phyloP scores from a whole-genome alignment of 2,329 filamentous ascomycete genomes.

The Stagonosporopsis vannaccii region DNA sequence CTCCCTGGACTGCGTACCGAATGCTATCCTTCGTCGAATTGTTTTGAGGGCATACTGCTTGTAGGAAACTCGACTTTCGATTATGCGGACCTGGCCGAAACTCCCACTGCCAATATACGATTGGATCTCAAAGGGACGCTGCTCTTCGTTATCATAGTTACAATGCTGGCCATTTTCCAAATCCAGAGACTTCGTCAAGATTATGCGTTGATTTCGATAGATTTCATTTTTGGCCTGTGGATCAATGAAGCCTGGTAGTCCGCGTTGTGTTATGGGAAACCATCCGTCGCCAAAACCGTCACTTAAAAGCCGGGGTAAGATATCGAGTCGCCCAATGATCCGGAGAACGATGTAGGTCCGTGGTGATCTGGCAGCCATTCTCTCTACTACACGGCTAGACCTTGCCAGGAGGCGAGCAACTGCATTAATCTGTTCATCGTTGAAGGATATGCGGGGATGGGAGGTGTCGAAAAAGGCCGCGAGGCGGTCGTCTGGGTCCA shows the following conservation, averaged over 20 bases:
- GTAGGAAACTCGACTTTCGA: slow-evolving; percentile 33
- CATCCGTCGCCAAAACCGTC: slow-evolving; percentile 35
- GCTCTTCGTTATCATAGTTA: slow-evolving; percentile 29
- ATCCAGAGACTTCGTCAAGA: slow-evolving; percentile 26
- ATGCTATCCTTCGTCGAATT: slow-evolving; percentile 24
- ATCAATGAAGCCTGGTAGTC: slow-evolving; percentile 29
- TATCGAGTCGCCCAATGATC: slow-evolving; percentile 26
- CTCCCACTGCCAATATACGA: slow-evolving; percentile 32
- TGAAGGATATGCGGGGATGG: slow-evolving; percentile 15
- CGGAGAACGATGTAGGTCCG: slow-evolving; percentile 41
- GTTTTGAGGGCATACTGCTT: slow-evolving; percentile 42
- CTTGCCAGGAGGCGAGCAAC: no score
- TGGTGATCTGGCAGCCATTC: no score
- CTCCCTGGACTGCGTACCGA: not conserved
- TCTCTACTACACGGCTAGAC: no score
- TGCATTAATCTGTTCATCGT: slow-evolving; percentile 28
- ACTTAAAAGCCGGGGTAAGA: slow-evolving; percentile 30
- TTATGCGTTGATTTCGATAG: slow-evolving; percentile 30
- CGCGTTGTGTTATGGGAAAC: slow-evolving; percentile 32
- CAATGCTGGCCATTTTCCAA: slow-evolving; percentile 32
- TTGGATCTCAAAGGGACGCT: slow-evolving; percentile 29
- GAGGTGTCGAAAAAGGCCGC: slow-evolving; percentile 7
- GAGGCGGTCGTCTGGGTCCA: no score
- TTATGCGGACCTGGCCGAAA: slow-evolving; percentile 34
- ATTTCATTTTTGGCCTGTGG: slow-evolving; percentile 22